phyloP scores from a whole-genome alignment of 306 rosid species.

The Lathyrus oleraceus region DNA sequence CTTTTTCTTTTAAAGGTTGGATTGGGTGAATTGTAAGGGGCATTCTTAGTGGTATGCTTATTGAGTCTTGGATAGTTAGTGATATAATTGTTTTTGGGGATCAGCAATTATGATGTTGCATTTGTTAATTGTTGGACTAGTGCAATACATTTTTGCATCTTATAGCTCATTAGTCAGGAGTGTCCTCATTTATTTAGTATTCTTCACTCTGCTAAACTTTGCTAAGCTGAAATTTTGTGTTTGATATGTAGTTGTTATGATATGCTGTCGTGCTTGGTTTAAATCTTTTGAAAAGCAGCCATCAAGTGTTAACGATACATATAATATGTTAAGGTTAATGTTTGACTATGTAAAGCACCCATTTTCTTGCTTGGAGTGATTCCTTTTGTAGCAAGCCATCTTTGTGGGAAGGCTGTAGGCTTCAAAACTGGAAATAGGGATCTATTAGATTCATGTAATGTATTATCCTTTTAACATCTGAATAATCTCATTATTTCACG shows the following conservation, averaged over 20 bases:
- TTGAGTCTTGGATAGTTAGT: not conserved
- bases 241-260: not conserved
- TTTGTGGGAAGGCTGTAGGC: not conserved
- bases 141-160: not conserved
- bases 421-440: not conserved
- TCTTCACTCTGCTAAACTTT: not conserved
- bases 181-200: not conserved
- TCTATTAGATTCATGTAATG: not conserved
- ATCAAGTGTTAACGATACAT: not conserved
- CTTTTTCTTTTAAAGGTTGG: too few relatives aligned
- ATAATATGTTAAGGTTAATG: slow-evolving; percentile 41
- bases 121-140: not conserved
- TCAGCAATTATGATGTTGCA: slow-evolving; percentile 28
- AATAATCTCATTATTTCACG: not conserved
- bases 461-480: slow-evolving; percentile 2
- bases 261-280: not conserved
- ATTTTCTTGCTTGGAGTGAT: slow-evolving; percentile 6
- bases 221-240: not conserved
- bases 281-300: not conserved
- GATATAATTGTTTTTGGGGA: not conserved
- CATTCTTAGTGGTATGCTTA: slow-evolving; percentile 24
- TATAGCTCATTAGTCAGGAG: not conserved
- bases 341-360: not conserved
- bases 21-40: too few relatives aligned
- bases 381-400: slow-evolving; percentile 13